Evolutionary conservation across 495 filamentous ascomycete species (phyloP), one percentile per base, ranked within the genome.

Genomic region (Talaromyces adpressus): DNA sequence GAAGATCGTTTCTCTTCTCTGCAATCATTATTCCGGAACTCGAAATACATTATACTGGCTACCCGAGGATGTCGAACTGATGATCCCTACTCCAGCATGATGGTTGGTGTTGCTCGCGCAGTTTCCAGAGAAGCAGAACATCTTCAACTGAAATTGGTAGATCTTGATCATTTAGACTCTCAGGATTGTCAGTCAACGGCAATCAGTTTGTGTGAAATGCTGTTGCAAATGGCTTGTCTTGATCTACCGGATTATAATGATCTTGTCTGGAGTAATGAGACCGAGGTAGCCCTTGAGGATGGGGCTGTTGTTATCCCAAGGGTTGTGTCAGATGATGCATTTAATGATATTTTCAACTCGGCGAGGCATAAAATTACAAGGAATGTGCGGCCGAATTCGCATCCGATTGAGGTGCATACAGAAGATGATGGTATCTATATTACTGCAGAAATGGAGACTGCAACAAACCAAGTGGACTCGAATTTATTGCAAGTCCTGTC

Each of bases 31-130:
- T 70, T 82, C n/a, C 63, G 71, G 7, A 56, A 65, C 20, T 66
- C 68, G 9, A 77, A 74, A 59, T 73, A 69, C 25, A 59, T 81
- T 1, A 59, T 82, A 0, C 82, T 80, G 80, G 57, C 82, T 1
- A 71, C 69, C 0, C 66, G 64, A 12, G 79, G 75, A 2, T 64
- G 72, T 16, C 64, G 68, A 16, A 64, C 56, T 0, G 68, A 74
- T 1, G 70, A 79, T 3, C 76, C 77, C 2, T 76, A 66, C 51
- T 65, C 59, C 14, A 75, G 75, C 34, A 76, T 81, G 68, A 74
- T 71, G 16, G 62, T 76, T 6, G 80, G 74, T 6, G 67, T 82
- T 9, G 70, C 75, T 23, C 70, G 80, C 0, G 64, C 70, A 3
- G 25, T 77, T 6, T 51, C 53, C 4, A 65, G 63, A n/a, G 67